Base-by-base conservation (phyloP, 2,329 filamentous ascomycete species). In the Pseudocercospora fijiensis region DNA sequence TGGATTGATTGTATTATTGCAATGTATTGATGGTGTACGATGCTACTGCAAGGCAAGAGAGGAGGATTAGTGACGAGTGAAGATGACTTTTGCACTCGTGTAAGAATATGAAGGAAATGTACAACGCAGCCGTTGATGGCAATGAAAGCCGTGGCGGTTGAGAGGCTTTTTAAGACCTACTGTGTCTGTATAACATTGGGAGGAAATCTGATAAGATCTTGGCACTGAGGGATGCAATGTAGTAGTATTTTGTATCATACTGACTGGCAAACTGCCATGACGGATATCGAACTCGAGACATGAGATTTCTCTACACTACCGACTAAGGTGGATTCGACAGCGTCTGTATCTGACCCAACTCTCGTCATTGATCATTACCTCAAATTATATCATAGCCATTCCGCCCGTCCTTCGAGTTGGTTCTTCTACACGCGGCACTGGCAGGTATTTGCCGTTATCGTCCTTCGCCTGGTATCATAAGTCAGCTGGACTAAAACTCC, bases 351-450 rank as follows among this genome's bases (percentile, higher is more conserved):
- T 41, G 20, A 4, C 41, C 57, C 57, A 27, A 60, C 18, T 33
- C 22, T 22, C 33, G 51, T 47, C 58, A 60, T 20, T 60, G 41
- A 18, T 60, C 47, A 60, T 53, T 60, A 18, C 53, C 47, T 30
- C 58, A 33, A 20, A 53, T 47, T 47, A 16, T 27, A 37, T 20
- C 58, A 33, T 30, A 55, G 26, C 58, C 58, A 60, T 18, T 52
- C 58, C 10, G 53, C 30, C n/a, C 58, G n/a, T n/a, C 58, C 47
- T 45, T 45, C n/a, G 27, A 5, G 37, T n/a, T 1, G 56, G 30
- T 22, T 47, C 20, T 3, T 26, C 43, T 26, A 58, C 20, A 26
- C 16, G 47, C 22, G 56, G 33, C 26, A 58, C 47, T n/a, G 56
- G 33, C 26, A 58, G 22, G 13, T n/a, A 47, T 13, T 45, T 43